Evolutionary conservation across 1,139 yeast species (phyloP).

Genomic region (Yamadazyma conglobata): DNA sequence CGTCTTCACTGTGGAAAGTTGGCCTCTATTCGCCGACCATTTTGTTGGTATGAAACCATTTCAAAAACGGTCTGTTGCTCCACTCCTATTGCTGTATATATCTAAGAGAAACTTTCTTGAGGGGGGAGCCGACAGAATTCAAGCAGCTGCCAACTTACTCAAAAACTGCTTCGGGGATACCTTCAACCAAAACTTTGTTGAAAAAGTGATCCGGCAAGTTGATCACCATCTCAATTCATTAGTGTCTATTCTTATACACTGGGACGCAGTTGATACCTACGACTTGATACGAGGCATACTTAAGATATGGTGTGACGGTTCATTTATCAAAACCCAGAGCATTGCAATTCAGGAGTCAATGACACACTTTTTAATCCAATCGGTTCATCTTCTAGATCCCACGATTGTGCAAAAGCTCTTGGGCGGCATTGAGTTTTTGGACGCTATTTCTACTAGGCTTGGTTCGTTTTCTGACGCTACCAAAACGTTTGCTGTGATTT

Average conservation of each 20-base stretch:
- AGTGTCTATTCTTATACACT: conserved; percentile 2
- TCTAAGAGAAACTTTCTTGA: conserved; percentile 2
- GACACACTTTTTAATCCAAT: conserved; percentile 36
- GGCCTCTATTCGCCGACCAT: conserved; percentile 19
- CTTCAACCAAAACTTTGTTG: neutral
- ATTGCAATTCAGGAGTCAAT: conserved; percentile 31
- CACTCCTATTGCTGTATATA: conserved; percentile 3
- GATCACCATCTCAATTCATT: conserved; percentile 1
- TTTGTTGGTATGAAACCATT: conserved; percentile 21
- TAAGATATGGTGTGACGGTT: conserved; percentile 29
- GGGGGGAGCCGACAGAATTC: conserved; percentile 3
- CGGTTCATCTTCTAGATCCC: conserved; percentile 20
- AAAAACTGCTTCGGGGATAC: neutral
- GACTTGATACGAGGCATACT: conserved; percentile 11
- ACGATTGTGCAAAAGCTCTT: conserved; percentile 19
- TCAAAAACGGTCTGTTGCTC: conserved; percentile 4
- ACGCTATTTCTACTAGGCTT: conserved; percentile 44
- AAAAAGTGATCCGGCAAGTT: conserved; percentile 1
- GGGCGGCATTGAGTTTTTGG: conserved; percentile 29
- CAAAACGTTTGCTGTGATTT: conserved; percentile 40
- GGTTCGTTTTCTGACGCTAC: conserved; percentile 39
- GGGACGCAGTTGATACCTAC: neutral
- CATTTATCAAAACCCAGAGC: conserved; percentile 29
- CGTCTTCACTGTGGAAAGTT: conserved; percentile 20
- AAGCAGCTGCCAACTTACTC: conserved; percentile 4